Conservation (phyloP, 371 early-diverging fungal species). For the Dinochytrium kinnereticum region DNA sequence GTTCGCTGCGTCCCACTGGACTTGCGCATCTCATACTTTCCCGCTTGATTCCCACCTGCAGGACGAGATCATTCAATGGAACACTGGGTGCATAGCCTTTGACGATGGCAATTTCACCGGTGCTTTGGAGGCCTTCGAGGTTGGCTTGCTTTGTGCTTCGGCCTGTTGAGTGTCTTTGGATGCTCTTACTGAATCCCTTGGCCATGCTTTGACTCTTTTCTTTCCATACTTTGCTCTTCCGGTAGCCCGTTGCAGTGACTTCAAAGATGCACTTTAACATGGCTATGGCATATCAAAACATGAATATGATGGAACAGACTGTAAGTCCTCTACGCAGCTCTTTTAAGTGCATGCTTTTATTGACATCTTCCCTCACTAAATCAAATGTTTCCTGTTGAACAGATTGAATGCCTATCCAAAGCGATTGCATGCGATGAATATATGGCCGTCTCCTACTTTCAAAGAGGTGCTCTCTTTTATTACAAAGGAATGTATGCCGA, state of each 20-base stretch:
- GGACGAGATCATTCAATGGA: slow-evolving; percentile 81
- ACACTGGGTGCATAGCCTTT: slow-evolving; percentile 60
- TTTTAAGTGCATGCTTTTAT: neutral
- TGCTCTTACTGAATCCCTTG: too few species aligned
- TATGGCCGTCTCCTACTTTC: slow-evolving; percentile 87
- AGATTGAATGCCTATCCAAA: slow-evolving; percentile 67
- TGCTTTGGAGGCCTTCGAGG: neutral
- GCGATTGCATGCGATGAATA: slow-evolving; percentile 79
- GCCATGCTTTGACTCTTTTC: neutral
- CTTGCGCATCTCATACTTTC: too few species aligned
- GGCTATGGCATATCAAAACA: slow-evolving; percentile 79
- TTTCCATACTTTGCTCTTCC: neutral
- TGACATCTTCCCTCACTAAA: too few species aligned
- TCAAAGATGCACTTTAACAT: slow-evolving; percentile 94
- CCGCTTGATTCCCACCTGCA: too few species aligned
- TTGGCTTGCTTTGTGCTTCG: slow-evolving; percentile 16
- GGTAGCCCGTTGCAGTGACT: slow-evolving; percentile 36
- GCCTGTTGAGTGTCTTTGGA: too few species aligned
- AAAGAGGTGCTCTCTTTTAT: slow-evolving; percentile 81
- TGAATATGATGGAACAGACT: slow-evolving; percentile 44
- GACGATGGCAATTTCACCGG: neutral
- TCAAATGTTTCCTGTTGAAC: too few species aligned
- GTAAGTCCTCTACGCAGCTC: slow-evolving; percentile 45
- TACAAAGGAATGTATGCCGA: slow-evolving; percentile 59
- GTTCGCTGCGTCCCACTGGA: too few species aligned